Base-by-base conservation (phyloP, 2,329 filamentous ascomycete genomes). In the Dothiorella sarmentorum region DNA sequence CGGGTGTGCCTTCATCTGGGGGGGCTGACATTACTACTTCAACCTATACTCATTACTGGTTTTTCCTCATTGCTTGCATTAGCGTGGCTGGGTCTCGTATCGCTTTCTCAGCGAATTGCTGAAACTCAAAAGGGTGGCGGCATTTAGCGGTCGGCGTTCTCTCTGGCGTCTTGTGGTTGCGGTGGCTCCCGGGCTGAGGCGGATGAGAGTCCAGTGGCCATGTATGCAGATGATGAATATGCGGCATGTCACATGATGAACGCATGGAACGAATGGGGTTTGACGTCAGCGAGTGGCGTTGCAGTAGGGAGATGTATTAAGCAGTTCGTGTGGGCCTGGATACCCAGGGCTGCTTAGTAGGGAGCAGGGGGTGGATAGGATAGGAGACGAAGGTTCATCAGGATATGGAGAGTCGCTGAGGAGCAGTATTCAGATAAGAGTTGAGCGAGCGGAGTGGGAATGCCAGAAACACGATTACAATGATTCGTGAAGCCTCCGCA, bases 81-180 rank as follows among this genome's bases (percentile, higher is more conserved):
- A 67, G 67, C 65, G 66, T 68, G 61, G 67, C 62, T 63, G 61
- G 64, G 60, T 58, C 22, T 64, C 52, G 61, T 53, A 53, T 53
- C 49, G 49, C 49, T 37, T 53, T 17, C 49, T 53, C 35, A 20
- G 49, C 49, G 20, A 38, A 27, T 26, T 53, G 49, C 49, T 53
- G 49, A 27, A 20, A 27, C 49, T 53, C 49, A 53, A 53, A 53
- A 53, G 49, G 49, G 22, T 27, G 60, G 66, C 58, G 65, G 69
- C 69, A 73, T 73, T 53, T 61, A 73, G 70, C 69, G 70, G 71
- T 61, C 56, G 71, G 71, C 69, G 69, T 73, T 73, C 26, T 17
- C 37, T 53, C 35, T 40, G 49, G 49, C 49, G 49, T 53, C 49
- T 53, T 38, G 29, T 17, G 49, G 49, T 53, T 53, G 49, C 35